A percentile compares a stretch with the other conserved stretches of the same genome.
These are phyloP conservation scores for Candida ovalis DNA, from an alignment of 805 yeast genomes.

Conservation along the genomic window DNA sequence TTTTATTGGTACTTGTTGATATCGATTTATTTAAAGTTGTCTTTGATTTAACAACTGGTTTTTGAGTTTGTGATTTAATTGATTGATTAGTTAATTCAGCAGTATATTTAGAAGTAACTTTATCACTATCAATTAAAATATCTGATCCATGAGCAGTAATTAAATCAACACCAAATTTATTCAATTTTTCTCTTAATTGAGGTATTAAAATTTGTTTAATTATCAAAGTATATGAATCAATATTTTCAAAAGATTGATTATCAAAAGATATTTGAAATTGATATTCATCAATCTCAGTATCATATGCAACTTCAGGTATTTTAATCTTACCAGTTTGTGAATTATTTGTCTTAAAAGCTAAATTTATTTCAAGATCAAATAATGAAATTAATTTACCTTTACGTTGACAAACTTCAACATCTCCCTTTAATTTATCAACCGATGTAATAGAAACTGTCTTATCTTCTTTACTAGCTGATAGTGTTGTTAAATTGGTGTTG, in stretches of 20 bases:
- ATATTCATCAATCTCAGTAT: conserved; percentile 78
- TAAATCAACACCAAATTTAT: conserved; percentile 72
- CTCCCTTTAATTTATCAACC: conserved; percentile 77
- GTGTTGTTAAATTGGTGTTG: conserved; percentile 51
- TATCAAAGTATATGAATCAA: conserved; percentile 46
- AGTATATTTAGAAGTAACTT: conserved; percentile 56
- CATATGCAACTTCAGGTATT: conserved; percentile 92
- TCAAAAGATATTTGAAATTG: conserved; percentile 76
- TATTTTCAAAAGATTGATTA: conserved; percentile 45
- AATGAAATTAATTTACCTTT: conserved; percentile 93
- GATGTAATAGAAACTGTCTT: conserved; percentile 36
- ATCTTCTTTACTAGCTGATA: conserved; percentile 33
- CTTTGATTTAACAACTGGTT: conserved; percentile 26
- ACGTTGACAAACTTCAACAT: conserved; percentile 94
- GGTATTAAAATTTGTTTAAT: conserved; percentile 60
- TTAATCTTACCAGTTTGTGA: conserved; percentile 84
- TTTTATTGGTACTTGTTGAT: conserved; percentile 5
- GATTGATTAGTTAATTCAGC: conserved; percentile 26
- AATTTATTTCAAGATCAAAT: conserved; percentile 76
- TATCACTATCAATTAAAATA: conserved; percentile 75
- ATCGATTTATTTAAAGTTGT: conserved; percentile 26
- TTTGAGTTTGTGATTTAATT: conserved; percentile 36
- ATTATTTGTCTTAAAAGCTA: conserved; percentile 27
- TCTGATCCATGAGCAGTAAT: conserved; percentile 75
- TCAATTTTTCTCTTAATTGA: conserved; percentile 55